A percentile compares a stretch with the other conserved stretches of the same genome.
phyloP scores from a whole-genome alignment of 352 stramenopile genomes.

The Globisporangium echinulatum region DNA sequence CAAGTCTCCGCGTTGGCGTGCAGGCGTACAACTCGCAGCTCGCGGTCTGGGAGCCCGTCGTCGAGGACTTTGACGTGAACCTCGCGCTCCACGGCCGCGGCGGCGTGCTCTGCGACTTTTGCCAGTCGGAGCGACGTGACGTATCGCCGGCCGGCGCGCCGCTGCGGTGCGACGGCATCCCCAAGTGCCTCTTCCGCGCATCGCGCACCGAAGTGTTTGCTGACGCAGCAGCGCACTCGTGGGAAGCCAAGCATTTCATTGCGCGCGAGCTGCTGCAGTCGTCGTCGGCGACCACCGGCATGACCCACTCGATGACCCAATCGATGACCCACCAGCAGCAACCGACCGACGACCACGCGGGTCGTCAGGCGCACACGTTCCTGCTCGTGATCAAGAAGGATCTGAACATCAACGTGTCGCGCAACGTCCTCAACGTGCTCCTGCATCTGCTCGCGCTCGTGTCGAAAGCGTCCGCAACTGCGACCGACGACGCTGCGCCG shows the following conservation, averaged over 20 bases:
- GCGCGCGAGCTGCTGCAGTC: slow-evolving; percentile 56
- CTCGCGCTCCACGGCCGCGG: slow-evolving; percentile 60
- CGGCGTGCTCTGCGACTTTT: slow-evolving; percentile 73
- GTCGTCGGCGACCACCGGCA: too few species aligned
- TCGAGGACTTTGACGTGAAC: slow-evolving; percentile 83
- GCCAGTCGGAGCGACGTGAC: slow-evolving; percentile 63
- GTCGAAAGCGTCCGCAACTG: slow-evolving; percentile 46
- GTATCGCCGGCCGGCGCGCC: slow-evolving; percentile 48
- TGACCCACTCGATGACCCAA: too few species aligned
- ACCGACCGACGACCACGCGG: slow-evolving; percentile 39
- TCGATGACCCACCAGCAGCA: slow-evolving; percentile 14
- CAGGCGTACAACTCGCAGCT: slow-evolving; percentile 86
- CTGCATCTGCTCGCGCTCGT: slow-evolving; percentile 72
- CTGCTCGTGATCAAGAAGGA: slow-evolving; percentile 75
- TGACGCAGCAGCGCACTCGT: slow-evolving; percentile 48
- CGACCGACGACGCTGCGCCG: slow-evolving; percentile 27
- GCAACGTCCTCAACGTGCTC: slow-evolving; percentile 79
- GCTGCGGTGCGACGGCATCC: slow-evolving; percentile 61
- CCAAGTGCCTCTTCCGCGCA: slow-evolving; percentile 61
- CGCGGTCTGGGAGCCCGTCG: slow-evolving; percentile 76
- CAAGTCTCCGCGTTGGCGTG: slow-evolving; percentile 58
- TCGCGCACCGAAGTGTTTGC: slow-evolving; percentile 65
- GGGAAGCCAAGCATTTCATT: slow-evolving; percentile 82
- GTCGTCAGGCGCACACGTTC: slow-evolving; percentile 53
- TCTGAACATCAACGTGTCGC: slow-evolving; percentile 77